Evolutionary conservation across 2,329 filamentous ascomycete species (phyloP).

Genomic region (Neobulgaria alba): DNA sequence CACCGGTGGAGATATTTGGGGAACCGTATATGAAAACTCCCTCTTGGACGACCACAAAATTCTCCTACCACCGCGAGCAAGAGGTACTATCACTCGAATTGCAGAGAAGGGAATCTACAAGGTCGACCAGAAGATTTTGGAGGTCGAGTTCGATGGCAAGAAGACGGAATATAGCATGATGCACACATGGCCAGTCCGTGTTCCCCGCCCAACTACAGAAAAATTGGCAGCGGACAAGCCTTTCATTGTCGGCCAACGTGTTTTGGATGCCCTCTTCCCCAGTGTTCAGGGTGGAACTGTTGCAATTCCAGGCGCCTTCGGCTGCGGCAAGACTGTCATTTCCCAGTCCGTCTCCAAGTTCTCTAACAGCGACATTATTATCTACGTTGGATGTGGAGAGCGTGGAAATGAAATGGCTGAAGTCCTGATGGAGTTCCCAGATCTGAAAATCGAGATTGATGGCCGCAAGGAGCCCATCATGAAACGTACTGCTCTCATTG

Average conservation of each 20-base stretch:
- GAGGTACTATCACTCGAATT: slow-evolving; percentile 87
- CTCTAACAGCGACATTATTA: slow-evolving; percentile 98
- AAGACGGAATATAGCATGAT: slow-evolving; percentile 96
- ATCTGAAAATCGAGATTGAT: slow-evolving; percentile 89
- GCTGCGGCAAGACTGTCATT: slow-evolving; percentile 99
- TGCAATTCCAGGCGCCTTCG: slow-evolving; percentile 96
- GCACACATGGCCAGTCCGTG: slow-evolving; percentile 97
- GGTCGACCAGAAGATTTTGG: slow-evolving; percentile 86
- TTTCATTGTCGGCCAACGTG: slow-evolving; percentile 93
- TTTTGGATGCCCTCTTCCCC: slow-evolving; percentile 92
- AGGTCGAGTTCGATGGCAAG: slow-evolving; percentile 94
- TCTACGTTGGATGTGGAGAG: slow-evolving; percentile 89
- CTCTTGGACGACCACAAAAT: slow-evolving; percentile 91
- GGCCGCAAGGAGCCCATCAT: slow-evolving; percentile 97
- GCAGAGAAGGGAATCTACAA: slow-evolving; percentile 86
- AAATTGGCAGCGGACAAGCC: slow-evolving; percentile 83
- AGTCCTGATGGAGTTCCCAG: slow-evolving; percentile 99
- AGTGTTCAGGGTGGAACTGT: slow-evolving; percentile 95
- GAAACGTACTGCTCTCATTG: slow-evolving; percentile 98
- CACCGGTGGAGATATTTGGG: slow-evolving; percentile 92
- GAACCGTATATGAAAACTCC: slow-evolving; percentile 91
- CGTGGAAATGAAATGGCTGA: slow-evolving; percentile 99
- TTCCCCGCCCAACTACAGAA: slow-evolving; percentile 84
- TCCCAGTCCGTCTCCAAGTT: slow-evolving; percentile 98
- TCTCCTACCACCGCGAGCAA: slow-evolving; percentile 78